A percentile compares a stretch with the other conserved stretches of the same genome.
phyloP scores from a whole-genome alignment of 2,329 filamentous ascomycete genomes.

The Rhexocercosporidium sp. region DNA sequence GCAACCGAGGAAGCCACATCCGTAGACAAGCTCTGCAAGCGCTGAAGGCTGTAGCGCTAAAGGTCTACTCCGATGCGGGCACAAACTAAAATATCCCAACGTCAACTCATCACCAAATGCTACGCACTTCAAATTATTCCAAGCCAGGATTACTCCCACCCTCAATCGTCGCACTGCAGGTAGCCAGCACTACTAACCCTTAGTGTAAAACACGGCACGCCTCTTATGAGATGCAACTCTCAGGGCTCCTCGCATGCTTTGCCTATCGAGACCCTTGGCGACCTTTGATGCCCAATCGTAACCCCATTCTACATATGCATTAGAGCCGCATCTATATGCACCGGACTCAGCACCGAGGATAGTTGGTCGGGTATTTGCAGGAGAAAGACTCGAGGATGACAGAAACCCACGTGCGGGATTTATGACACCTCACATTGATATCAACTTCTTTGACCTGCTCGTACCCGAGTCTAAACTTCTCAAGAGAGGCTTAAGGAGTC shows the following conservation, averaged over 20 bases:
- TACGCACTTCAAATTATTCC: not conserved
- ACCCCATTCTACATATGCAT: not conserved
- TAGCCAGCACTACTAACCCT: not conserved
- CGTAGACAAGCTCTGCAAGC: not conserved
- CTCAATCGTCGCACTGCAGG: not conserved
- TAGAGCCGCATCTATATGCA: not conserved
- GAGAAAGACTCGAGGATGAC: not conserved
- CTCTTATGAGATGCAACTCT: not conserved
- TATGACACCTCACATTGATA: not conserved
- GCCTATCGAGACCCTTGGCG: not conserved
- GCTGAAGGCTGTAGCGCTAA: not conserved
- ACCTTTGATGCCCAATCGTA: not conserved
- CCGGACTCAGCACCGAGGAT: not conserved
- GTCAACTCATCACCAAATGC: not conserved
- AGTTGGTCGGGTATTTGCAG: too few relatives aligned
- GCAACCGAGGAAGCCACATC: not conserved
- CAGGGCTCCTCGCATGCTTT: not conserved
- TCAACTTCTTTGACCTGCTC: too few relatives aligned
- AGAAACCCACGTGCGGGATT: not conserved
- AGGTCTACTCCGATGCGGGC: not conserved
- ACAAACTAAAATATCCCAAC: not conserved
- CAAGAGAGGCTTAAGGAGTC: too few relatives aligned
- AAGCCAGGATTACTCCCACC: not conserved
- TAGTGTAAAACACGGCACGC: not conserved
- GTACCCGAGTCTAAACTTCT: too few relatives aligned